A percentile compares a stretch with the other conserved stretches of the same genome.
Evolutionary conservation across 306 rosid genomes (phyloP).

Genomic region (Aeschynomene evenia): DNA sequence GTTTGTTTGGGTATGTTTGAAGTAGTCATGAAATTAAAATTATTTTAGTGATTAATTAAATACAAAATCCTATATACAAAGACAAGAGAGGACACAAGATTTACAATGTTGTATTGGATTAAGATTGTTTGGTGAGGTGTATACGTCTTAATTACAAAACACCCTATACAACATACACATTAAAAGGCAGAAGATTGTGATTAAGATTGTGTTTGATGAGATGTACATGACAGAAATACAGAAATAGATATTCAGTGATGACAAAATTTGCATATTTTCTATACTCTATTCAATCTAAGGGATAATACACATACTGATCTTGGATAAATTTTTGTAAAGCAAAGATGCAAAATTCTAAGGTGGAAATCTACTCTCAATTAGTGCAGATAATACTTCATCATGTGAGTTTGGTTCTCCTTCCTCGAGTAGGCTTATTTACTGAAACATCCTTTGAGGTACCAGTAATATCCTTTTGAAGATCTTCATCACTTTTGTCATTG

Average conservation of each 20-base stretch:
- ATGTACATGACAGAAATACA: too few species aligned
- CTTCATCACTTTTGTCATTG: slow-evolving; percentile 41
- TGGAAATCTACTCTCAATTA: slow-evolving; percentile 3
- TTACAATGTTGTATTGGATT: slow-evolving; percentile 13
- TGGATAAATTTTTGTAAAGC: neutral
- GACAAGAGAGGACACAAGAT: neutral
- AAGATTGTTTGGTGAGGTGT: too few species aligned
- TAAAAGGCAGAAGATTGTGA: too few species aligned
- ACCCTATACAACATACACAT: too few species aligned
- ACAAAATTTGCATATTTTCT: too few species aligned
- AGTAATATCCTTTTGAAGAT: slow-evolving; percentile 26
- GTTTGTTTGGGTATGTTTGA: too few species aligned
- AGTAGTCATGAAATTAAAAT: too few species aligned
- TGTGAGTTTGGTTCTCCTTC: slow-evolving; percentile 36
- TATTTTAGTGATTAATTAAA: too few species aligned
- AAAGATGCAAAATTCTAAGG: neutral
- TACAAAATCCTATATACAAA: neutral
- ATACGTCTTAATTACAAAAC: too few species aligned
- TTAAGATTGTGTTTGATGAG: too few species aligned
- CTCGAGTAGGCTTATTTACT: slow-evolving; percentile 36
- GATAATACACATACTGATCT: neutral
- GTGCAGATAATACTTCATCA: slow-evolving; percentile 29
- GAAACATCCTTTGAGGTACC: slow-evolving; percentile 47
- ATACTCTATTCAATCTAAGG: too few species aligned
- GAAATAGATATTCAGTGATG: too few species aligned